A percentile compares a stretch with the other conserved stretches of the same genome.
phyloP scores from a whole-genome alignment of 169 alveolate species.

The Plasmodium vivax region DNA sequence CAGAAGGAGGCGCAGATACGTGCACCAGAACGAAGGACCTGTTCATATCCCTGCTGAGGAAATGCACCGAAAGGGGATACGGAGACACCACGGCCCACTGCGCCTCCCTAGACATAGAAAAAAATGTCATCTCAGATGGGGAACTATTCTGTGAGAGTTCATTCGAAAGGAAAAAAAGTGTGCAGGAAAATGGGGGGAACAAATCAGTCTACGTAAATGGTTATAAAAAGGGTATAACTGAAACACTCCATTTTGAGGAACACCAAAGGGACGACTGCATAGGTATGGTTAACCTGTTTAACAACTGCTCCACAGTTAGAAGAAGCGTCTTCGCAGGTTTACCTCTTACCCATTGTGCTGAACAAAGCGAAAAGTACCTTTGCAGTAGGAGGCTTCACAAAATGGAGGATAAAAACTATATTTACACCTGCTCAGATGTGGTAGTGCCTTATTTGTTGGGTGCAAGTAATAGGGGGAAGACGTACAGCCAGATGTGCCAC shows the following conservation, averaged over 20 bases:
- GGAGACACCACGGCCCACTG: conserved; percentile 21
- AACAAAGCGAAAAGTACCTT: conserved; percentile 15
- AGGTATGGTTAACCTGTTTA: conserved; percentile 49
- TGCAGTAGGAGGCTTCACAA: conserved; percentile 15
- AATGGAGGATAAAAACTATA: conserved; percentile 17
- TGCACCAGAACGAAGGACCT: conserved; percentile 6
- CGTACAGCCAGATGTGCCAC: conserved; percentile 18
- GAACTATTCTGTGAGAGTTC: conserved; percentile 45
- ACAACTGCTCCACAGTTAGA: conserved; percentile 39
- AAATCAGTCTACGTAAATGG: conserved; percentile 21
- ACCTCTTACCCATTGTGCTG: not conserved
- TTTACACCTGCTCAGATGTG: conserved; percentile 58
- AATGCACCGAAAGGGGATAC: not conserved
- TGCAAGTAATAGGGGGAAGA: conserved; percentile 1
- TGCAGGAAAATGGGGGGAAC: not conserved
- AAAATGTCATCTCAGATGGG: conserved; percentile 38
- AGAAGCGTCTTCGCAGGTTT: not conserved
- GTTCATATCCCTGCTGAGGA: not conserved
- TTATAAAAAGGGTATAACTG: conserved; percentile 18
- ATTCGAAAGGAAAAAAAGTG: conserved; percentile 5
- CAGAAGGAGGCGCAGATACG: not conserved
- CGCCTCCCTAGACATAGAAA: conserved; percentile 32
- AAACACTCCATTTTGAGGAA: conserved; percentile 35
- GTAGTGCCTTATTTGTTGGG: conserved; percentile 50
- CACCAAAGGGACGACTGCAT: conserved; percentile 11